These are phyloP conservation scores for Kodamaea lidongshanica DNA, from an alignment of 805 yeast species.

Conservation along the genomic window DNA sequence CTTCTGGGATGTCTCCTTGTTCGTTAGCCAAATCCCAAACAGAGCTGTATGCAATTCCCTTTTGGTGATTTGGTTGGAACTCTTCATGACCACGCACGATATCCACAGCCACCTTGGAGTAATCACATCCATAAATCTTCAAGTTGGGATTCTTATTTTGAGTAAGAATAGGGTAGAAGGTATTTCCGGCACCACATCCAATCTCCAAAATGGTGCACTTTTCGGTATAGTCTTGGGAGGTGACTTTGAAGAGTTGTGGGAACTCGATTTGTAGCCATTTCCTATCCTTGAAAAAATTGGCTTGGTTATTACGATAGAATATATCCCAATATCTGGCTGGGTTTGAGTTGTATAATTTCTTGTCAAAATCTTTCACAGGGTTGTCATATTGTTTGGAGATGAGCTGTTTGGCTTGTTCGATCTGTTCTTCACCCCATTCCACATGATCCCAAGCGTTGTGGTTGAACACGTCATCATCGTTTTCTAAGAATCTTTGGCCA, in stretches of 20 bases:
- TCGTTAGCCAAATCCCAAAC: conserved; percentile 94
- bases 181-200: conserved; percentile 98
- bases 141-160: conserved; percentile 78
- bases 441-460: conserved; percentile 98
- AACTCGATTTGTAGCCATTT: conserved; percentile 95
- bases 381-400: conserved; percentile 66
- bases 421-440: conserved; percentile 93
- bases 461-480: conserved; percentile 77
- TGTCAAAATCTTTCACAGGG: conserved; percentile 89
- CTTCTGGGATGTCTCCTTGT: conserved; percentile 72
- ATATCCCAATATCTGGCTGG: conserved; percentile 96
- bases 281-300: conserved; percentile 92
- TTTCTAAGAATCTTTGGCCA: conserved; percentile 74
- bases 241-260: conserved; percentile 75
- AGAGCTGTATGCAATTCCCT: conserved; percentile 61
- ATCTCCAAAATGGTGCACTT: conserved; percentile 75
- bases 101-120: conserved; percentile 83
- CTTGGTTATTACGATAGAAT: conserved; percentile 83
- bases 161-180: conserved; percentile 81
- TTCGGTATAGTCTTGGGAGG: conserved; percentile 59
- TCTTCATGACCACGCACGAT: conserved; percentile 61
- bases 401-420: conserved; percentile 64
- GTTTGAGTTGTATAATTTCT: conserved; percentile 65
- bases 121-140: conserved; percentile 79
- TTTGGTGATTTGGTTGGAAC: conserved; percentile 46